Base-by-base conservation (phyloP, 306 rosid species). In the Trifolium dubium region DNA sequence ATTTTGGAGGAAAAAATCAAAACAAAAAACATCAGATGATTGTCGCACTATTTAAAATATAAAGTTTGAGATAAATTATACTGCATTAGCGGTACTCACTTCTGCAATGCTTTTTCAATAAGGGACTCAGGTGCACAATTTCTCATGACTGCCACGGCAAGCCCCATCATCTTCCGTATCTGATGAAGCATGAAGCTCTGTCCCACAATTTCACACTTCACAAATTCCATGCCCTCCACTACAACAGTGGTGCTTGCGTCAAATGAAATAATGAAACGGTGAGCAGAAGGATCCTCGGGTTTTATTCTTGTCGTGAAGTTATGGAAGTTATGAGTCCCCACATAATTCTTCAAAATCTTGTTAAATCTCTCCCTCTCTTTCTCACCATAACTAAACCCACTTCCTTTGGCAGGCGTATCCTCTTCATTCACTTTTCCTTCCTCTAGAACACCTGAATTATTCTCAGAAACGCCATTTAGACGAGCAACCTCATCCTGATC, bases 171-270 rank as follows among this genome's bases (percentile, higher is more conserved):
- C 84, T 93, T 89, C 63, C 97, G 85, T 71, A 93, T 93, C 79
- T 93, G 98, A 85, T 93, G 97, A 86, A 91, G 98, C 97, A 93
- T 93, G 91, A 93, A 93, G 85, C 98, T 93, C 85, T 93, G 96
- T 37, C 98, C 98, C 75, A 89, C 89, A 73, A 93, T 92, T 74
- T 86, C 98, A 50, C 98, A 93, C 85, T 89, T 93, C 5, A 89
- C 90, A 72, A 93, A 91, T 29, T 88, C 92, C 66, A 91, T 85
- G 46, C 91, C 98, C 31, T 85, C 89, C 53, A 93, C 90, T 1
- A 67, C 76, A 15, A 86, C 67, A 3, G 56, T 51, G 15, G 88
- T 81, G 51, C 78, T 79, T 2, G 98, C 94, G 2, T 82, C 53
- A 54, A 91, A 93, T 17, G 97, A 87, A 84, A 93, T 44, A 37